A percentile compares a stretch with the other conserved stretches of the same genome.
Evolutionary conservation across 2,329 filamentous ascomycete species (phyloP).

Genomic region (Aureobasidium pullulans): DNA sequence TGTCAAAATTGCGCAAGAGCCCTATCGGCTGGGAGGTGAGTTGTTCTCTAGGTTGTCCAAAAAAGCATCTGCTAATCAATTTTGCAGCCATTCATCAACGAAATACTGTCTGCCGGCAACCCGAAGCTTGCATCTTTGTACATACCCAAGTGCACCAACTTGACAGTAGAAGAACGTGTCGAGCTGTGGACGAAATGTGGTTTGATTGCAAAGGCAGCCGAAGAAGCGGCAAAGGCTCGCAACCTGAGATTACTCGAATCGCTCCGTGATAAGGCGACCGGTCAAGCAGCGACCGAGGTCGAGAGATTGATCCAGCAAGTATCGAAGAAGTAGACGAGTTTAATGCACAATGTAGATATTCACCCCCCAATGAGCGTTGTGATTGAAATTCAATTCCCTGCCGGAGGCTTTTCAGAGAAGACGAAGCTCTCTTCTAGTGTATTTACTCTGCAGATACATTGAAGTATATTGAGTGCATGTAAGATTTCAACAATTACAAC

Average conservation of each 20-base stretch:
- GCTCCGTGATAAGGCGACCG: conserved; percentile 65
- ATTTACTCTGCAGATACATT: no score
- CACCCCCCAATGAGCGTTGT: no score
- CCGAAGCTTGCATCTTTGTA: conserved; percentile 76
- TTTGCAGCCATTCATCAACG: conserved; percentile 80
- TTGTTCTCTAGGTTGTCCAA: conserved; percentile 17
- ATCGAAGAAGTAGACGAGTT: conserved; percentile 2
- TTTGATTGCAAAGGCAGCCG: conserved; percentile 77
- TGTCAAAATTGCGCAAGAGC: conserved; percentile 68
- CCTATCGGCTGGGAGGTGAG: conserved; percentile 94
- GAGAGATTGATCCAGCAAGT: conserved; percentile 62
- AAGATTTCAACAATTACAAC: neutral
- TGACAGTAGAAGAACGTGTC: conserved; percentile 63
- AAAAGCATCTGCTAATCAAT: conserved; percentile 13
- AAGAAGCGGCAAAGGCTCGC: conserved; percentile 79
- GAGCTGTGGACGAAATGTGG: conserved; percentile 97
- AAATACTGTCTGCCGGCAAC: conserved; percentile 81
- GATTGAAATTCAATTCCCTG: no score
- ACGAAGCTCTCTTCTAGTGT: no score
- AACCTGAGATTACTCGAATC: conserved; percentile 68
- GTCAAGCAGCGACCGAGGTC: conserved; percentile 66
- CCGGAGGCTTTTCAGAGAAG: no score
- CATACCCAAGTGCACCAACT: conserved; percentile 73
- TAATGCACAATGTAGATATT: neutral
- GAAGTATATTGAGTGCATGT: no score